phyloP scores from a whole-genome alignment of 2,329 filamentous ascomycete species.

The Ceratocystis colombiana region DNA sequence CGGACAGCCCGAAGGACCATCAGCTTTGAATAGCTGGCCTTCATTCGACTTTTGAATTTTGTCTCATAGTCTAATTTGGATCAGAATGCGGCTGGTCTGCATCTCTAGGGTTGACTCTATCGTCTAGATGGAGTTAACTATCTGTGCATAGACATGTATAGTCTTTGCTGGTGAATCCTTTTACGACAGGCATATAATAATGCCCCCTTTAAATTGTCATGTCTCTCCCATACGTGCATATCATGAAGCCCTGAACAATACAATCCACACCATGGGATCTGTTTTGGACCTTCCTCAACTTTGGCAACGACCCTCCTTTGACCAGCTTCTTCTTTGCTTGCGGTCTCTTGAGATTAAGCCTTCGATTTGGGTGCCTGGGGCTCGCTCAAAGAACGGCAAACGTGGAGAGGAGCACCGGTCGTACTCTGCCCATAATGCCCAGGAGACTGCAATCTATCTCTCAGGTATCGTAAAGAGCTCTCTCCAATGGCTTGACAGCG shows the following conservation, averaged over 20 bases:
- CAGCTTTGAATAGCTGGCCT: too few species aligned
- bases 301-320: slow-evolving; percentile 61
- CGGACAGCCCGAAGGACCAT: too few species aligned
- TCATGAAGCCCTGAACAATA: not conserved
- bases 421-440: slow-evolving; percentile 37
- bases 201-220: too few species aligned
- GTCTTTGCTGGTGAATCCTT: too few species aligned
- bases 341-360: slow-evolving; percentile 55
- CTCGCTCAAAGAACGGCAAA: slow-evolving; percentile 35
- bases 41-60: too few species aligned
- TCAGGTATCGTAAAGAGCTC: slow-evolving; percentile 57
- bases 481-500: slow-evolving; percentile 58
- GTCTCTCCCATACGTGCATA: not conserved
- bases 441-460: slow-evolving; percentile 54
- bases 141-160: too few species aligned
- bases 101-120: too few species aligned
- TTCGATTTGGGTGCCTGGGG: slow-evolving; percentile 52
- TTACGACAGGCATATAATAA: too few species aligned
- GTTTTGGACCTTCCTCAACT: slow-evolving; percentile 64
- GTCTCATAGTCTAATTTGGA: too few species aligned
- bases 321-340: slow-evolving; percentile 55
- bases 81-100: too few species aligned
- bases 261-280: slow-evolving; percentile 13
- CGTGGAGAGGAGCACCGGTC: slow-evolving; percentile 36
- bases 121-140: too few species aligned